Evolutionary conservation across 345 rosid genomes (phyloP), one percentile per base, ranked within the genome.

Genomic region (Eutrema yunnanense): DNA sequence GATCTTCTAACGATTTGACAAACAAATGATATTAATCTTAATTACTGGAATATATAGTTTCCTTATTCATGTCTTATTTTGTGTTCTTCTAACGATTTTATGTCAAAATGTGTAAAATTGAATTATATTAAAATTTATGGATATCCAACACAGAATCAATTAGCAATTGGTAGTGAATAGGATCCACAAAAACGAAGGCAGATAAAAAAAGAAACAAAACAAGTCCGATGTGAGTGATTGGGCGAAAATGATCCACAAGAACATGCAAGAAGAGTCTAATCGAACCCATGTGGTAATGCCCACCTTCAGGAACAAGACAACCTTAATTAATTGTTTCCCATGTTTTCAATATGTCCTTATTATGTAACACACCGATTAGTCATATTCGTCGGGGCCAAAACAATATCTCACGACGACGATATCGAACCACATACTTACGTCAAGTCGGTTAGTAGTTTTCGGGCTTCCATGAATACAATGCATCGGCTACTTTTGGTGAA

Each of bases 261-360:
- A 22, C 11, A 58, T 8, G 29, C 26, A 43, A 54, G 48, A 29
- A 27, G 19, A 12, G 40, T 29, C 52, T 38, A 26, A 47, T 58
- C 67, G 26, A 60, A 71, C 41, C 59, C 74, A 71, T 60, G 67
- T 48, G 58, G 19, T 7, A 13, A 13, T 29, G 60, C 6, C 16
- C 60, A 38, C 13, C 19, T 60, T n/a, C 22, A 38, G 5, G 26
- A 40, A 49, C 30, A 59, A 10, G 74, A 49, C 67, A 49, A 14
- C 41, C 58, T 8, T 59, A 10, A 8, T 47, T 27, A 10, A 14
- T 48, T n/a, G 30, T 6, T 4, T 47, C 26, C 53, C 3, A 9
- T 61, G 13, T 50, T 22, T 47, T 2, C 41, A 14, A 9, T 42
- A n/a, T 32, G 64, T 46, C 36, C 36, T 33, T 68, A 49, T 37